Evolutionary conservation across 192 early-diverging fungal genomes (phyloP).

Genomic region (Rhizophlyctis rosea): DNA sequence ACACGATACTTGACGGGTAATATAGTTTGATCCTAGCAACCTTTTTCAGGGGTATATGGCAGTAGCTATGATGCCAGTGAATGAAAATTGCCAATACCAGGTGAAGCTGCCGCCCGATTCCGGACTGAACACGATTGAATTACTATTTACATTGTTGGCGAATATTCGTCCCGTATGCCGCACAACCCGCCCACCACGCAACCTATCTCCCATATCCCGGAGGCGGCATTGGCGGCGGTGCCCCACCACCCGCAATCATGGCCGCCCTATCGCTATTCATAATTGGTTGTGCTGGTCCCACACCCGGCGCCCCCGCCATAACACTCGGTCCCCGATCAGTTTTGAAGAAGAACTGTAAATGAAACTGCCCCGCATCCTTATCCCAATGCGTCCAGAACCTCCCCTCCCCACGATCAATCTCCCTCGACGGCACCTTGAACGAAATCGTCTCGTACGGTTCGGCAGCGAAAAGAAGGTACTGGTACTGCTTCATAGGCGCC

Average conservation of each 20-base stretch:
- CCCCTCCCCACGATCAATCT: conserved; percentile 84
- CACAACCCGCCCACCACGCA: too few species aligned
- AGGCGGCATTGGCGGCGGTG: too few species aligned
- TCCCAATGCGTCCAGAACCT: conserved; percentile 96
- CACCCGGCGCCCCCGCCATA: conserved; percentile 1
- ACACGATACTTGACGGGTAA: too few species aligned
- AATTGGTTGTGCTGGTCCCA: neutral
- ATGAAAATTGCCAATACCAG: too few species aligned
- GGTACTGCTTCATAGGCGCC: conserved; percentile 78
- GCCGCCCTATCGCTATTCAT: conserved; percentile 18
- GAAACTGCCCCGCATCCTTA: conserved; percentile 78
- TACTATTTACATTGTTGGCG: too few species aligned
- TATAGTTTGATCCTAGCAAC: too few species aligned
- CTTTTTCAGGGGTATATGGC: too few species aligned
- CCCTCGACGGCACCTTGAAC: conserved; percentile 90
- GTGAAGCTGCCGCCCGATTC: too few species aligned
- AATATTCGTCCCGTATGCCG: too few species aligned
- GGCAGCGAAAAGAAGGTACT: conserved; percentile 92
- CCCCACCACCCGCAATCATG: conserved; percentile 12
- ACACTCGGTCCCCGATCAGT: conserved; percentile 19
- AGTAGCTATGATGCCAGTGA: too few species aligned
- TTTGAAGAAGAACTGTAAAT: conserved; percentile 91
- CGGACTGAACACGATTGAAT: too few species aligned
- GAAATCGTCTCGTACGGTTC: conserved; percentile 94
- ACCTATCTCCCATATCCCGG: too few species aligned